Percentiles rank a stretch among this genome's conserved stretches.
phyloP scores from a whole-genome alignment of 768 basidiomycete genomes.

The Mycena maculata region DNA sequence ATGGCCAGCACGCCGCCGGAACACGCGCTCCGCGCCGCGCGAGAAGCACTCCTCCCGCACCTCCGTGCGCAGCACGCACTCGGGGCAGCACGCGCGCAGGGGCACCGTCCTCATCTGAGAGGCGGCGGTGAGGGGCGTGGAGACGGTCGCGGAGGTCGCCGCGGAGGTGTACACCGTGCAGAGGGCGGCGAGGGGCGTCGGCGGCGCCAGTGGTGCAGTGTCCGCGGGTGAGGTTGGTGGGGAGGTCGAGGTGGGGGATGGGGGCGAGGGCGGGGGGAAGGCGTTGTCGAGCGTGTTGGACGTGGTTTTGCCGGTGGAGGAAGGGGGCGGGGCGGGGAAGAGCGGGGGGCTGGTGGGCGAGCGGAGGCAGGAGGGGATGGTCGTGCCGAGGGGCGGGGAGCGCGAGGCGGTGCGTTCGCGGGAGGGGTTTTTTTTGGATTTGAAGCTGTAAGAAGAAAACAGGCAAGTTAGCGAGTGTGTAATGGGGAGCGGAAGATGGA shows the following conservation, averaged over 20 bases:
- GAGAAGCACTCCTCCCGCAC: conserved; percentile 29
- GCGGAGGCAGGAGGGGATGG: conserved; percentile 35
- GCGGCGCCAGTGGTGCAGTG: background rate
- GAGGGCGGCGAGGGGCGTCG: conserved; percentile 36
- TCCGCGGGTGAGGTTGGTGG: conserved; percentile 15
- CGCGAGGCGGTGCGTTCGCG: conserved; percentile 29
- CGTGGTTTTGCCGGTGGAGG: too few species aligned
- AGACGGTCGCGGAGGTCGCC: background rate
- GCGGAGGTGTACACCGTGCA: conserved; percentile 20
- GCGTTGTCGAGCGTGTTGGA: too few species aligned
- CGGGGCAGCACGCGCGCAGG: conserved; percentile 75
- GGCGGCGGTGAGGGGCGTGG: conserved; percentile 5
- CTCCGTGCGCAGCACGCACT: conserved; percentile 53
- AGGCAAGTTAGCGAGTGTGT: background rate
- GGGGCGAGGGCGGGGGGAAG: background rate
- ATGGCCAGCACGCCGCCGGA: conserved; percentile 17
- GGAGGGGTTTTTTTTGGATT: conserved; percentile 27
- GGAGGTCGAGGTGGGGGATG: conserved; percentile 16
- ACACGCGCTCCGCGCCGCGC: conserved; percentile 30
- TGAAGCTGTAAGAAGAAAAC: conserved; percentile 22
- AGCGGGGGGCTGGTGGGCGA: conserved; percentile 41
- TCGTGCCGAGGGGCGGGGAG: conserved; percentile 19
- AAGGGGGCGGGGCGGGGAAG: background rate
- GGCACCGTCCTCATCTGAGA: conserved; percentile 73
- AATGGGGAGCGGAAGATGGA: too few species aligned